Conservation (phyloP, 2,329 filamentous ascomycete species). For the Verticillium klebahnii region DNA sequence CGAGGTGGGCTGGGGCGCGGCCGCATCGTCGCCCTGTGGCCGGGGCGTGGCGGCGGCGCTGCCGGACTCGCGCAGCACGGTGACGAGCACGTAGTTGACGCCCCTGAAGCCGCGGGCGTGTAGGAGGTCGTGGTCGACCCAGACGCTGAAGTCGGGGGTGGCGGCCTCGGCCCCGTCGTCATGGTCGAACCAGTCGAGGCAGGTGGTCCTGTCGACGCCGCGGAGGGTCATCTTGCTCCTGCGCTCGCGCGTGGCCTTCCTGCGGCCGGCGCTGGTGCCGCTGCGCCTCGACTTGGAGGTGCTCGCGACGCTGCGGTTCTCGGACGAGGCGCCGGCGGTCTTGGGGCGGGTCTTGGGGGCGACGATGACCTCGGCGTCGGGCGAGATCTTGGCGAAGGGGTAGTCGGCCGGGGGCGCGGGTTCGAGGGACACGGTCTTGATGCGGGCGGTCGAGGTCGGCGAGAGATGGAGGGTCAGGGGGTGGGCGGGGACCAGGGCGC, state of each 20-base stretch:
- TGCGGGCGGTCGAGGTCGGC: slow-evolving; percentile 90
- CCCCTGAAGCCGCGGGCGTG: slow-evolving; percentile 69
- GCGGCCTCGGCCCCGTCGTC: slow-evolving; percentile 32
- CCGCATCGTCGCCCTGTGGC: background rate
- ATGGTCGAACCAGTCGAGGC: slow-evolving; percentile 75
- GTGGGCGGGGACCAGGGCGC: slow-evolving; percentile 56
- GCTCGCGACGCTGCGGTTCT: slow-evolving; percentile 75
- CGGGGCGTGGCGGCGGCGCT: background rate
- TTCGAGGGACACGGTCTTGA: slow-evolving; percentile 77
- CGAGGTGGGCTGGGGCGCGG: slow-evolving; percentile 31
- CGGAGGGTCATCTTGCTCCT: slow-evolving; percentile 71
- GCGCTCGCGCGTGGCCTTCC: slow-evolving; percentile 50
- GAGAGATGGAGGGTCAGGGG: slow-evolving; percentile 89
- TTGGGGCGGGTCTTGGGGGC: slow-evolving; percentile 85
- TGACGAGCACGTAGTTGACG: slow-evolving; percentile 68
- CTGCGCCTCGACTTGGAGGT: slow-evolving; percentile 75
- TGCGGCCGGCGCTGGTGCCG: slow-evolving; percentile 43
- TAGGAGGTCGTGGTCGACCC: slow-evolving; percentile 78
- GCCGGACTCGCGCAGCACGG: slow-evolving; percentile 7
- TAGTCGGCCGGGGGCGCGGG: slow-evolving; percentile 64
- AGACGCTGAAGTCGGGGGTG: slow-evolving; percentile 63
- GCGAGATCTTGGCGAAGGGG: slow-evolving; percentile 86
- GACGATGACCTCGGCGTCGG: slow-evolving; percentile 94
- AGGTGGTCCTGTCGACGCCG: slow-evolving; percentile 67
- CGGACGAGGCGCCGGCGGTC: slow-evolving; percentile 58